Percentiles rank a stretch among this genome's conserved stretches.
Evolutionary conservation across 148 eudicot species (phyloP).

Genomic region (Rhododendron mucronatum): DNA sequence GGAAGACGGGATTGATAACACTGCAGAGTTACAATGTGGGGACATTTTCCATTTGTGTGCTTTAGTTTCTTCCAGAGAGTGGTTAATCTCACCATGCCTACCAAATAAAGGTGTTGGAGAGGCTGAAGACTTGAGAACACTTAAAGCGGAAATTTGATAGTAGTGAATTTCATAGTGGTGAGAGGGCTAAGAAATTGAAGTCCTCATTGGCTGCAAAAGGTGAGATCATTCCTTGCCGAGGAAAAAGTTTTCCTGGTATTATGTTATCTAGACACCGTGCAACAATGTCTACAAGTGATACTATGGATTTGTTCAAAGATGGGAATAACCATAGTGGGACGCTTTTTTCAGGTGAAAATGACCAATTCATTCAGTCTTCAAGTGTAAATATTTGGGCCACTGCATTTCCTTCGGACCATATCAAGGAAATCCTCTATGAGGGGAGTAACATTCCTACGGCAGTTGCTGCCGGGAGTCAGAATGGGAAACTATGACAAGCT

Average conservation of each 20-base stretch:
- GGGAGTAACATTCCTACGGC: slow-evolving; percentile 24
- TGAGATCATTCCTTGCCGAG: slow-evolving; percentile 64
- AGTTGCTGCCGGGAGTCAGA: slow-evolving; percentile 41
- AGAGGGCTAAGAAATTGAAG: slow-evolving; percentile 42
- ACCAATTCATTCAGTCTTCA: slow-evolving; percentile 24
- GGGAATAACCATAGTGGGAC: slow-evolving; percentile 11
- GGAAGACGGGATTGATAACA: slow-evolving; percentile 48
- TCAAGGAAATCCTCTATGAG: slow-evolving; percentile 38
- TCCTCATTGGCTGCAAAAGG: slow-evolving; percentile 37
- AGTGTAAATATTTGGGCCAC: slow-evolving; percentile 26
- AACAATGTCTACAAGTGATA: slow-evolving; percentile 33
- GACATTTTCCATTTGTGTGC: slow-evolving; percentile 65
- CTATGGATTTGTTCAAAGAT: slow-evolving; percentile 43
- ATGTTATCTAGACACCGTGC: slow-evolving; percentile 45
- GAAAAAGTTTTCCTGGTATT: slow-evolving; percentile 95
- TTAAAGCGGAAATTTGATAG: slow-evolving; percentile 58
- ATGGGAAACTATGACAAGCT: slow-evolving; percentile 74
- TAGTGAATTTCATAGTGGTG: slow-evolving; percentile 25
- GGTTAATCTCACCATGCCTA: slow-evolving; percentile 61
- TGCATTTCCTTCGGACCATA: slow-evolving; percentile 22
- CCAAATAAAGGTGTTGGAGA: slow-evolving; percentile 92
- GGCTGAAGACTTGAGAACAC: slow-evolving; percentile 64
- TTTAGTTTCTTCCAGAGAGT: slow-evolving; percentile 64
- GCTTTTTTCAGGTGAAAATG: slow-evolving; percentile 31
- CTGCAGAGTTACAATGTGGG: slow-evolving; percentile 83